Percentiles rank a stretch among this genome's conserved stretches.
Conservation (phyloP, 495 filamentous ascomycete species). For the Penicillium silybi region DNA sequence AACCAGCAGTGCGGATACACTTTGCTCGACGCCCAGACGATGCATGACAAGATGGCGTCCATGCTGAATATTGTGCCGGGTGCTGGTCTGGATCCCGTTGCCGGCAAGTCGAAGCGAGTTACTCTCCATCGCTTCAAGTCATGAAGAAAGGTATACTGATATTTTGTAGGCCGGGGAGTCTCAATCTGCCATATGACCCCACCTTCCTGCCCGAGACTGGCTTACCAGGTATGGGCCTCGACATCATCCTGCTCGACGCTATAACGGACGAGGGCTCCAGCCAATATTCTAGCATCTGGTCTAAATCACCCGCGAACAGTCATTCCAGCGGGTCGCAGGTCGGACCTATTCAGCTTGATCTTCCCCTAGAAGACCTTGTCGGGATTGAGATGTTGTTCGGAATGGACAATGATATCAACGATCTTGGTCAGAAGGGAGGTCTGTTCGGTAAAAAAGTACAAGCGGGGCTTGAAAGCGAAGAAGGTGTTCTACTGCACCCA, state of each 20-base stretch:
- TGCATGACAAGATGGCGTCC: conserved; percentile 66
- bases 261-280: conserved; percentile 8
- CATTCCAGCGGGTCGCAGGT: conserved; percentile 26
- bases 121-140: neutral
- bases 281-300: conserved; percentile 20
- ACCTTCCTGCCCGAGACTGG: conserved; percentile 71
- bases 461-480: conserved; percentile 37
- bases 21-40: conserved; percentile 71
- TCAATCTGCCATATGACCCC: conserved; percentile 79
- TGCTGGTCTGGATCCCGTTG: conserved; percentile 62
- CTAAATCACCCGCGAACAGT: conserved; percentile 28
- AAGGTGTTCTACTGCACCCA: conserved; percentile 52
- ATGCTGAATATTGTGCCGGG: conserved; percentile 55
- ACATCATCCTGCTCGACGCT: conserved; percentile 34
- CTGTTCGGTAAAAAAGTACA: conserved; percentile 13
- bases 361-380: conserved; percentile 30
- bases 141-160: neutral
- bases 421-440: conserved; percentile 22
- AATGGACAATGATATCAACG: conserved; percentile 15
- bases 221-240: conserved; percentile 55
- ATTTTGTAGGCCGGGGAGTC: conserved; percentile 65
- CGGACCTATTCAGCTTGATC: conserved; percentile 27
- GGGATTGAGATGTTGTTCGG: conserved; percentile 17
- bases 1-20: conserved; percentile 84
- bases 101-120: conserved; percentile 67